A percentile compares a stretch with the other conserved stretches of the same genome.
These are phyloP conservation scores for Combretum micranthum DNA, from an alignment of 345 rosid genomes.

Conservation along the genomic window DNA sequence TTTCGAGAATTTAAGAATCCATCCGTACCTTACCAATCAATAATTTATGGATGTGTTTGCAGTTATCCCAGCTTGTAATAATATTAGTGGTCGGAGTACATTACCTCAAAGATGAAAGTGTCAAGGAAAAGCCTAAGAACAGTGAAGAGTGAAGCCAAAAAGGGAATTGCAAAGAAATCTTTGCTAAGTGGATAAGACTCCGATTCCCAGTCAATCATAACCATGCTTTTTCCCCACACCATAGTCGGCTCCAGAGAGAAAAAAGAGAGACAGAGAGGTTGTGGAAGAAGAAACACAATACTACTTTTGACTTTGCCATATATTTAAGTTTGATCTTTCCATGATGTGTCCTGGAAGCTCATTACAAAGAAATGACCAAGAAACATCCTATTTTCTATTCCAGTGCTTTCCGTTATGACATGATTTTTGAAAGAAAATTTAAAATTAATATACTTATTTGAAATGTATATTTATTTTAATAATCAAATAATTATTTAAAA, in stretches of 20 bases:
- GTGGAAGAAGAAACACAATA: background rate
- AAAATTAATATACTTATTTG: too few species aligned
- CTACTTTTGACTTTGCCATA: background rate
- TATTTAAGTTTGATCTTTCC: background rate
- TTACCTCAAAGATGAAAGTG: slow-evolving; percentile 38
- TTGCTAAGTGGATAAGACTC: slow-evolving; percentile 30
- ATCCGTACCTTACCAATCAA: too few species aligned
- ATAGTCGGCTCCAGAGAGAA: background rate
- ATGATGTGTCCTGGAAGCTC: too few species aligned
- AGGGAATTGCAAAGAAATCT: slow-evolving; percentile 26
- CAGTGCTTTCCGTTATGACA: too few species aligned
- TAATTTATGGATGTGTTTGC: too few species aligned
- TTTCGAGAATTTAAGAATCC: too few species aligned
- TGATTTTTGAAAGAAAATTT: too few species aligned
- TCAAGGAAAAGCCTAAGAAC: slow-evolving; percentile 30
- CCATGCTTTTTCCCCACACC: slow-evolving; percentile 6
- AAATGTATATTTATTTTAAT: too few species aligned
- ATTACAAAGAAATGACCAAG: too few species aligned
- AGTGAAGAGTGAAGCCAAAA: slow-evolving; percentile 33
- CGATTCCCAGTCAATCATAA: slow-evolving; percentile 25
- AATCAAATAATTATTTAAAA: too few species aligned
- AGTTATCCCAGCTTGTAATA: too few species aligned
- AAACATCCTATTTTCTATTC: too few species aligned
- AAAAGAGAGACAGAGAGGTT: background rate
- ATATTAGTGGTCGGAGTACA: background rate